These are phyloP conservation scores for Cadophora sp. DNA, from an alignment of 2,329 filamentous ascomycete species.

Conservation along the genomic window DNA sequence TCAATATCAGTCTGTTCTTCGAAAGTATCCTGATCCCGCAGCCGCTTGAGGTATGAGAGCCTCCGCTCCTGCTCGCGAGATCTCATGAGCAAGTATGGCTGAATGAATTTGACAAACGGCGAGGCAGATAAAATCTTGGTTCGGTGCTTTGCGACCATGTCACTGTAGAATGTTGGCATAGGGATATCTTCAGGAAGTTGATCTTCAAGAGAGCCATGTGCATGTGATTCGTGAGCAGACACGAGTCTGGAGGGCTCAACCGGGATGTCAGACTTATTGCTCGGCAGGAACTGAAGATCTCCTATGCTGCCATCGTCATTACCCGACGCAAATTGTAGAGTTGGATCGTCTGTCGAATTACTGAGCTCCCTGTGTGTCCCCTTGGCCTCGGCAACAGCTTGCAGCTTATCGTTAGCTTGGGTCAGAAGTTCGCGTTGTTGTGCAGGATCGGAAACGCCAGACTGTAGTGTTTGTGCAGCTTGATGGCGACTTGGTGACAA, in stretches of 20 bases:
- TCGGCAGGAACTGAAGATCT: constrained; percentile 19
- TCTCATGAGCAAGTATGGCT: constrained; percentile 91
- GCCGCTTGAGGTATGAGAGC: constrained; percentile 79
- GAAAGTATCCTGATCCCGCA: constrained; percentile 77
- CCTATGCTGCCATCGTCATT: constrained; percentile 23
- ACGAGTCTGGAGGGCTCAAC: constrained; percentile 35
- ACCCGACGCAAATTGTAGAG: background rate
- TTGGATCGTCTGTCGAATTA: constrained; percentile 3
- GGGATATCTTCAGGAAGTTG: constrained; percentile 79
- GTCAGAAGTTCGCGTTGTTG: constrained; percentile 30
- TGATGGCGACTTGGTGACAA: constrained; percentile 47
- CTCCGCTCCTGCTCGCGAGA: constrained; percentile 89
- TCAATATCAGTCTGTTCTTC: constrained; percentile 64
- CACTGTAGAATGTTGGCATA: constrained; percentile 91
- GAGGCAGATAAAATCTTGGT: constrained; percentile 94
- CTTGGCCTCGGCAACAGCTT: constrained; percentile 31
- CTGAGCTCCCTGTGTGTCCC: constrained; percentile 18
- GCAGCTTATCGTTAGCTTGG: constrained; percentile 39
- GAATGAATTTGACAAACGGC: constrained; percentile 93
- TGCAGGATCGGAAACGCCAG: constrained; percentile 16
- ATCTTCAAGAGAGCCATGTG: constrained; percentile 51
- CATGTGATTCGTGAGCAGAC: constrained; percentile 47
- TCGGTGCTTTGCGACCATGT: constrained; percentile 91
- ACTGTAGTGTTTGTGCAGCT: constrained; percentile 23
- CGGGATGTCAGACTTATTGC: constrained; percentile 20